phyloP scores from a whole-genome alignment of 2,329 filamentous ascomycete genomes.

The Delphinella strobiligena region DNA sequence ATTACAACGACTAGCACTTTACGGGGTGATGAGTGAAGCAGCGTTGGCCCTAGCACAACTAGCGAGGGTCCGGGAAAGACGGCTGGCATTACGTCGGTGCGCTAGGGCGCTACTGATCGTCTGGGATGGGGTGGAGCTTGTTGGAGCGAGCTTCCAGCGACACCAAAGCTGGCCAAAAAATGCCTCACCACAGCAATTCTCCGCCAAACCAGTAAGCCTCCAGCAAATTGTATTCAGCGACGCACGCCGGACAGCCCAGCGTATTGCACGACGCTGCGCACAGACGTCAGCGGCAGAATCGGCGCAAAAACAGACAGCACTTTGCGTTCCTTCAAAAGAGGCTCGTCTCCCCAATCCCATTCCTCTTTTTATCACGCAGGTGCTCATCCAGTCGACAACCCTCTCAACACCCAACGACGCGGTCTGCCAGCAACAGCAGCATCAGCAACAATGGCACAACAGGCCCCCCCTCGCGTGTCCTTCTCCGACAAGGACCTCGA shows the following conservation, averaged over 20 bases:
- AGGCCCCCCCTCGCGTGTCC: slow-evolving; percentile 22
- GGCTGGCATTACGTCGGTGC: slow-evolving; percentile 10
- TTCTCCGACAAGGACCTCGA: slow-evolving; percentile 28
- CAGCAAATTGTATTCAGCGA: slow-evolving; percentile 8
- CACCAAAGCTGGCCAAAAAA: slow-evolving; percentile 5
- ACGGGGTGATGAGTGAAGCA: background rate
- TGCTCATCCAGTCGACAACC: slow-evolving; percentile 7
- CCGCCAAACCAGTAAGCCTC: slow-evolving; percentile 3
- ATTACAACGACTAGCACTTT: background rate
- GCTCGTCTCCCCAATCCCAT: slow-evolving; percentile 3
- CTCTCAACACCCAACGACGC: background rate
- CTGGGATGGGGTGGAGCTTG: slow-evolving; percentile 9
- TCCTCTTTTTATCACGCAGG: slow-evolving; percentile 8
- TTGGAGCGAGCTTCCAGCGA: slow-evolving; percentile 7
- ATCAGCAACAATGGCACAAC: slow-evolving; percentile 20
- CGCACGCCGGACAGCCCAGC: slow-evolving; percentile 8
- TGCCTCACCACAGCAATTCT: slow-evolving; percentile 9
- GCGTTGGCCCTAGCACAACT: slow-evolving; percentile 6
- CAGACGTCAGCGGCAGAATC: slow-evolving; percentile 8
- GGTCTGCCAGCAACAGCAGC: slow-evolving; percentile 4
- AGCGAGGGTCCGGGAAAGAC: slow-evolving; percentile 8
- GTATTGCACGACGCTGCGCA: slow-evolving; percentile 6
- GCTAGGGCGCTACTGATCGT: slow-evolving; percentile 3
- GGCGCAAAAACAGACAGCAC: slow-evolving; percentile 5
- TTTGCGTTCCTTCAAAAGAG: slow-evolving; percentile 8